Base-by-base conservation (phyloP, 169 alveolate species). In the Cryptosporidium xiaoi region DNA sequence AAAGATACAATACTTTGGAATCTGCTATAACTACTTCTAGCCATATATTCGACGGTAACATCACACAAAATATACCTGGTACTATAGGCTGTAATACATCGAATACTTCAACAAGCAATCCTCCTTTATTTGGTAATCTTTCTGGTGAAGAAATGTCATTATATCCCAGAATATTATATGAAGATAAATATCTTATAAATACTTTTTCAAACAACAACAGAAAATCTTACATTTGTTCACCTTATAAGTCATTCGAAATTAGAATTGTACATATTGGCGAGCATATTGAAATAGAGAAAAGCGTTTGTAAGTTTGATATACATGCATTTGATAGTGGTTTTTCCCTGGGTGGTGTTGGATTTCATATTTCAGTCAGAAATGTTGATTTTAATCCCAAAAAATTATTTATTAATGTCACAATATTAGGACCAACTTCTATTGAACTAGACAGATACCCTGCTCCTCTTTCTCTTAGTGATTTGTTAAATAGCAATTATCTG, bases 391-490 rank as follows among this genome's bases (percentile, higher is more conserved):
- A 77, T 40, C 12, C 29, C 12, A 18, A 56, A 60, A 60, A 60
- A 48, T n/a, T 40, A 5, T 24, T 3, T 3, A 71, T 55, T 36
- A 77, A 62, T 29, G 50, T 77, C 29, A 44, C 71, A 44, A 77
- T 77, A 8, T 44, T 77, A 27, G 87, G 87, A 1, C 87, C 69
- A 44, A 20, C 44, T 16, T 77, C 87, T 8, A 40, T 50, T 31
- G 87, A 77, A 77, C 33, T 77, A 15, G 87, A 77, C 16, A 77
- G 87, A 48, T 77, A 77, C 29, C 87, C 87, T 60, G 69, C 87
- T 77, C 71, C 87, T 46, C 64, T 77, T 6, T 60, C 44, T 48
- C 71, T 77, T 16, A 66, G 51, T 77, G 87, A 77, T 31, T 24
- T 77, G 64, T n/a, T 60, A 40, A 50, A 50, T 16, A 29, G 64